These are phyloP conservation scores for Rhodosporidiobolus sp. DNA, from an alignment of 768 basidiomycete species.

Conservation along the genomic window DNA sequence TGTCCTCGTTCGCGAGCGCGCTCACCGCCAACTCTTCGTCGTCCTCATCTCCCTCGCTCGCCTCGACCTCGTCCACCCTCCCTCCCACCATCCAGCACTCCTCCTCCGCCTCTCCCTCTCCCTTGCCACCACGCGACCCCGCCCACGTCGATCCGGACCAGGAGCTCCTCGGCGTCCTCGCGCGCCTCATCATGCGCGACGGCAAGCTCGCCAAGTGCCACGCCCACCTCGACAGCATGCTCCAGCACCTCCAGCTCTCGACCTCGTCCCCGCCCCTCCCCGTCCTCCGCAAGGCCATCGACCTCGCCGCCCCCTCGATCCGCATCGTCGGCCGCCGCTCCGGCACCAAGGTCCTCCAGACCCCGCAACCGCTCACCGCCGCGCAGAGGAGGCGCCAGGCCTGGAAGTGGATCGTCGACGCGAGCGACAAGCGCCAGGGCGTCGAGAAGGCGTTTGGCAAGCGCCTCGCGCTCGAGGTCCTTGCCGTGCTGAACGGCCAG, in stretches of 20 bases:
- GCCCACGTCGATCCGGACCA: slow-evolving; percentile 24
- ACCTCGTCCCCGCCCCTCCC: slow-evolving; percentile 77
- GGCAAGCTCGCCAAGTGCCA: slow-evolving; percentile 66
- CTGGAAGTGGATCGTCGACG: slow-evolving; percentile 67
- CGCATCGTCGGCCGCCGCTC: slow-evolving; percentile 59
- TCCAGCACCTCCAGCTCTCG: slow-evolving; percentile 68
- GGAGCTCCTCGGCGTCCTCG: slow-evolving; percentile 48
- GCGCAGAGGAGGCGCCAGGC: slow-evolving; percentile 71
- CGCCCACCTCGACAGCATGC: slow-evolving; percentile 59
- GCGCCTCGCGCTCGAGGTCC: slow-evolving; percentile 72
- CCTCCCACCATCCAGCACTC: background rate
- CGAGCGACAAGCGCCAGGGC: slow-evolving; percentile 56
- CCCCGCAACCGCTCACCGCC: slow-evolving; percentile 72
- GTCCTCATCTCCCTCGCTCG: slow-evolving; percentile 55
- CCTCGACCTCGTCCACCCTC: background rate
- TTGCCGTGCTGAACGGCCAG: slow-evolving; percentile 64
- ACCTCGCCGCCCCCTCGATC: slow-evolving; percentile 67
- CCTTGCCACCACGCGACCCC: background rate
- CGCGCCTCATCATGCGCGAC: slow-evolving; percentile 61
- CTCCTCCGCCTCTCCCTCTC: background rate
- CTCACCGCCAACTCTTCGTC: slow-evolving; percentile 53
- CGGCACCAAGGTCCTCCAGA: slow-evolving; percentile 63
- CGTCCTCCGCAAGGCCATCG: slow-evolving; percentile 70
- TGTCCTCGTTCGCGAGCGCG: slow-evolving; percentile 19
- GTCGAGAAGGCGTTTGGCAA: slow-evolving; percentile 61